Base-by-base conservation (phyloP, 108 stramenopile genomes). In the Aurantiochytrium sp. region DNA sequence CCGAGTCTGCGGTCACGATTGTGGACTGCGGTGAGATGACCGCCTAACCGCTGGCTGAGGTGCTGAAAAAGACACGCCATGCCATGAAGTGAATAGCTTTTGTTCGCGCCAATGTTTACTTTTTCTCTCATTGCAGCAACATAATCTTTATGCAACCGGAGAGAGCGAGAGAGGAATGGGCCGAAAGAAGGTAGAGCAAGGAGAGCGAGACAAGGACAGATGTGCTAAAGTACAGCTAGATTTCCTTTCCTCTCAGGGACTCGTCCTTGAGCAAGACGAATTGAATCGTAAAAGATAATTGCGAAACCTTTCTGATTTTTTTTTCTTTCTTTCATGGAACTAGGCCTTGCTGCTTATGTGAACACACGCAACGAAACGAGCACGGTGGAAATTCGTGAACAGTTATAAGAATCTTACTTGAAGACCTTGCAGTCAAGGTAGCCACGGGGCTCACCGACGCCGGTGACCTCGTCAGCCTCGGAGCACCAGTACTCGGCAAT, bases 1-100 rank as follows among this genome's bases (percentile, higher is more conserved):
- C 97, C 28, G 93, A 93, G 64, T 92, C 94, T 51, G 95, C 96
- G 73, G 95, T 97, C 60, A 89, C 96, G 28, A 96, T 99, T 87
- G 94, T 91, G n/a, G 97, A 98, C 89, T 99, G 97, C 76, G 98
- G 98, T 88, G 96, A 96, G 92, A 93, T 96, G 60, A 91, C 21
- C 3, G 76, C n/a, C 25, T 83, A 12, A 53, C 1, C 51, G 2
- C 51, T 35, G 35, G 35, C 35, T 35, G 35, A 35, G 2, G 0
- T 35, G 1, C 0, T 83, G 4, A 14, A 0, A 21, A 83, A 8
- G 5, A 21, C 12, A 23, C 19, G 1, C 2, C 59, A 59, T n/a
- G 21, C 3, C 21, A 19, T 23, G n/a, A 23, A 59, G 59, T 59
- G 0, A 59, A 23, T 1, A n/a, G 59, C 59, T 59, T 0, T 23